phyloP scores from a whole-genome alignment of 345 rosid genomes.

The Cardamine resedifolia region DNA sequence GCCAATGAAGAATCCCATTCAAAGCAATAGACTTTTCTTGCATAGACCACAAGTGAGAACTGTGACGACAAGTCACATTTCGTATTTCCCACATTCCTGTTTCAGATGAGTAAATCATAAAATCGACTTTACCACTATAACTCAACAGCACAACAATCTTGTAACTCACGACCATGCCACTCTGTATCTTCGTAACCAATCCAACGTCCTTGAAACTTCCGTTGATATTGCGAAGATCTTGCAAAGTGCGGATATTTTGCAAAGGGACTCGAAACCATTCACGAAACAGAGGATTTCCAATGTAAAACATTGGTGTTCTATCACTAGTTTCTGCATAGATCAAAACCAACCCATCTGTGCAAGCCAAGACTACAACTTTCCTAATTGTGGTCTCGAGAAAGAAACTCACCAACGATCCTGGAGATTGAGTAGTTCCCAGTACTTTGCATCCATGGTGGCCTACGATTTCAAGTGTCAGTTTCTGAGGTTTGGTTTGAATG shows the following conservation, averaged over 20 bases:
- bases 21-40: slow-evolving; percentile 1
- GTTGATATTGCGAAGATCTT: neutral
- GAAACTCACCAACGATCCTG: neutral
- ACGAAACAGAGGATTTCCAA: slow-evolving; percentile 6
- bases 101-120: slow-evolving; percentile 19
- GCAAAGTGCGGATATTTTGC: accelerated
- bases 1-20: slow-evolving; percentile 28
- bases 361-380: slow-evolving; percentile 4
- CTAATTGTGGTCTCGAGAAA: neutral
- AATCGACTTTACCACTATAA: too few species aligned
- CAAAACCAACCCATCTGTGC: slow-evolving; percentile 18
- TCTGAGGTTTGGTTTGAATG: slow-evolving; percentile 12
- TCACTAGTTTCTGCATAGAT: neutral
- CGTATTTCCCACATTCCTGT: neutral
- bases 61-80: neutral
- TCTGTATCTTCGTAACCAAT: slow-evolving; percentile 17
- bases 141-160: slow-evolving; percentile 18
- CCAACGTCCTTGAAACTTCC: neutral
- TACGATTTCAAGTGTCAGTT: slow-evolving; percentile 14
- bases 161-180: slow-evolving; percentile 8
- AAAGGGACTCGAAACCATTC: slow-evolving; percentile 24
- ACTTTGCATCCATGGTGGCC: slow-evolving; percentile 16
- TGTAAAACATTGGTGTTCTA: neutral
- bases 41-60: neutral
- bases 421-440: slow-evolving; percentile 5